Evolutionary conservation across 2,329 filamentous ascomycete genomes (phyloP).

Genomic region (Aspergillus awamori): DNA sequence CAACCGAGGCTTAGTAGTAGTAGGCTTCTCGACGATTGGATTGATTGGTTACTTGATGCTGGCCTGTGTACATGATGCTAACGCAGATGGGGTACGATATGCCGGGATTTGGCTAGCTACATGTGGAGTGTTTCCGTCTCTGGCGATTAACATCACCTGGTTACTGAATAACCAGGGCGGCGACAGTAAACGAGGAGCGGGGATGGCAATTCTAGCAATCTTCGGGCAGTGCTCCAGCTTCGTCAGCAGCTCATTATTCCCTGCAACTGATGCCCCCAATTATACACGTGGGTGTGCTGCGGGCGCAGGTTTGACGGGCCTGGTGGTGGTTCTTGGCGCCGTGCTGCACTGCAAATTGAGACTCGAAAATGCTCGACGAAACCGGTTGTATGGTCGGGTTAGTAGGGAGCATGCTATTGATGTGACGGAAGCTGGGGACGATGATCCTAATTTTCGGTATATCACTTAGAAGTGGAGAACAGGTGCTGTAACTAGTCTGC

Average conservation of each 20-base stretch:
- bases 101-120: constrained; percentile 43
- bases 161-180: constrained; percentile 31
- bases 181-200: constrained; percentile 29
- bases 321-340: constrained; percentile 26
- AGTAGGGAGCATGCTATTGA: constrained; percentile 21
- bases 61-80: constrained; percentile 28
- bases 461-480: constrained; percentile 20
- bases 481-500: no score
- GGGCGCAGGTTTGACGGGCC: constrained; percentile 27
- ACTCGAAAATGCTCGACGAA: constrained; percentile 25
- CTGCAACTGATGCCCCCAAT: constrained; percentile 24
- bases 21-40: constrained; percentile 28
- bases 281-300: constrained; percentile 28
- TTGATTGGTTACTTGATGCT: constrained; percentile 41
- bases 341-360: constrained; percentile 22
- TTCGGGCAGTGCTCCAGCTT: constrained; percentile 31
- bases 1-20: constrained; percentile 40
- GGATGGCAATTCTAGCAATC: constrained; percentile 27
- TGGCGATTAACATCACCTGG: constrained; percentile 31
- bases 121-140: constrained; percentile 27
- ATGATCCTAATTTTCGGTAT: constrained; percentile 27
- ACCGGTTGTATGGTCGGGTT: constrained; percentile 26
- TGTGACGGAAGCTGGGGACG: constrained; percentile 29
- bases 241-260: constrained; percentile 29
- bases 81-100: constrained; percentile 37